These are phyloP conservation scores for Curvularia spicifera DNA, from an alignment of 2,329 filamentous ascomycete genomes.

Conservation along the genomic window DNA sequence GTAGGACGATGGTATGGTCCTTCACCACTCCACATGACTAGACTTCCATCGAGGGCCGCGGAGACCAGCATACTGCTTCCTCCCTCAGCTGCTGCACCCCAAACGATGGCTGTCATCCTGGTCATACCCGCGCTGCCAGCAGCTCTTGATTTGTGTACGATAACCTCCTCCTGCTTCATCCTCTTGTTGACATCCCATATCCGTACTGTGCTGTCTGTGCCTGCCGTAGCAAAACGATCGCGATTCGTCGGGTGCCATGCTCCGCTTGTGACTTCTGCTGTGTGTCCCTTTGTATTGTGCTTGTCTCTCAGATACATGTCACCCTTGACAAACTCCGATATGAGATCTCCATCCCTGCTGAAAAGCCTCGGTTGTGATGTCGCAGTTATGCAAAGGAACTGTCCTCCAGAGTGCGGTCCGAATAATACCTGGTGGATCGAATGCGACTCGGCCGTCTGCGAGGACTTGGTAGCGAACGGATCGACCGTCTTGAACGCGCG, in stretches of 20 bases:
- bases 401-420: constrained; percentile 78
- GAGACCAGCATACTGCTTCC: constrained; percentile 79
- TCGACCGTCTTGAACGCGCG: constrained; percentile 93
- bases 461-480: constrained; percentile 76
- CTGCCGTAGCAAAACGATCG: constrained; percentile 86
- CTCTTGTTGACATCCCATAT: constrained; percentile 98
- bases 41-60: constrained; percentile 83
- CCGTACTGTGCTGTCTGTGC: constrained; percentile 90
- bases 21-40: constrained; percentile 91
- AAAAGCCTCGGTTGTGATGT: constrained; percentile 90
- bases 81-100: constrained; percentile 79
- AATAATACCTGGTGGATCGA: constrained; percentile 87
- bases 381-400: constrained; percentile 85
- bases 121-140: constrained; percentile 87
- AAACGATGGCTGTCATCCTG: constrained; percentile 90
- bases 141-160: constrained; percentile 94
- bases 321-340: constrained; percentile 92
- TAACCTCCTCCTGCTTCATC: constrained; percentile 86
- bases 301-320: constrained; percentile 98
- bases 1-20: constrained; percentile 83
- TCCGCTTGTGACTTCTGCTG: constrained; percentile 87
- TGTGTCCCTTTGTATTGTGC: constrained; percentile 96
- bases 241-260: constrained; percentile 89
- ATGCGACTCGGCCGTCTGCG: constrained; percentile 79
- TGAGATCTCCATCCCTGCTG: constrained; percentile 82